Evolutionary conservation across 2,329 filamentous ascomycete species (phyloP).

Genomic region (Monilinia laxa): DNA sequence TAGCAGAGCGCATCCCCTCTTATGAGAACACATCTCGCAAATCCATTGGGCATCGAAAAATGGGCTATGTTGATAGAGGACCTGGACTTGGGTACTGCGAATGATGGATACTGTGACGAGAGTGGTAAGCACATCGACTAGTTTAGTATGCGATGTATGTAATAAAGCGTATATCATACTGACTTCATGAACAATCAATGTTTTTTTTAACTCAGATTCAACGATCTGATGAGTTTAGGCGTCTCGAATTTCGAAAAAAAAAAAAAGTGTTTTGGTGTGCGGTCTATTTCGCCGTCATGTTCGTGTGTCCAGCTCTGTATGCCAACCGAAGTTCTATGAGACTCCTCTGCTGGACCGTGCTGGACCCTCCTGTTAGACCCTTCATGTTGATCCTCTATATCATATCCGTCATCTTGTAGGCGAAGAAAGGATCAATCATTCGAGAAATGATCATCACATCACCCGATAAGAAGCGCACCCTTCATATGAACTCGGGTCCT

Average conservation of each 20-base stretch:
- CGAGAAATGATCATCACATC: not conserved
- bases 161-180: no score
- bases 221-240: no score
- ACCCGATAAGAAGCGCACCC: not conserved
- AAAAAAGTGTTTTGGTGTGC: no score
- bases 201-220: no score
- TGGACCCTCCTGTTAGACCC: not conserved
- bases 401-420: conserved; percentile 16
- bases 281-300: no score
- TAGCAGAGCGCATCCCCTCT: not conserved
- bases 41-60: no score
- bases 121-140: not conserved
- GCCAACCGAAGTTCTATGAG: not conserved
- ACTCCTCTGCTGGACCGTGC: not conserved
- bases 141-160: no score
- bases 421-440: not conserved
- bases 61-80: no score
- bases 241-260: no score
- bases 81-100: not conserved
- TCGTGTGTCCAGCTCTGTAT: not conserved
- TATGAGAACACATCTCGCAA: not conserved
- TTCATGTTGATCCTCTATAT: conserved; percentile 1
- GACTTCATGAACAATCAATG: no score
- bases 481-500: not conserved
- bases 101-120: not conserved